Base-by-base conservation (phyloP, 1,284 basidiomycete genomes). In the Cerioporus squamosus region DNA sequence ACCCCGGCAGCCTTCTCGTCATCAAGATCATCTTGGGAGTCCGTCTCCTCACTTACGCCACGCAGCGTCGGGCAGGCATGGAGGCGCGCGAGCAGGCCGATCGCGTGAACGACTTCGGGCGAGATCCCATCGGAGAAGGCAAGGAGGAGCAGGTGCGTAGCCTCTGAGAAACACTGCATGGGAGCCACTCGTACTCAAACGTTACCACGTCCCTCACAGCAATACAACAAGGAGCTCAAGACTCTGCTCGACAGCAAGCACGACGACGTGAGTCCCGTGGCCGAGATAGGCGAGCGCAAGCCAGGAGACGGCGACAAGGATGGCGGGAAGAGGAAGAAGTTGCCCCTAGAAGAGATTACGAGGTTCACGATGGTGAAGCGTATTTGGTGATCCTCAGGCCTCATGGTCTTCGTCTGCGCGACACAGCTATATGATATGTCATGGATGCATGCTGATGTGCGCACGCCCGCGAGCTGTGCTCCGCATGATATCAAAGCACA, bases 361-460 rank as follows among this genome's bases (percentile, higher is more conserved):
- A 76, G 94, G 57, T 97, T 91, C 79, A 95, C 94, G 22, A 97
- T 97, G 94, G 90, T 95, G 39, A 96, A 96, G 71, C 82, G 92
- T 44, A 95, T 96, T 52, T 95, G 93, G 93, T 95, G 63, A 70
- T 12, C 33, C 17, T 42, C n/a, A n/a, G n/a, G n/a, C n/a, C n/a
- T n/a, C 9, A n/a, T 18, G 12, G 8, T 15, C 12, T 36, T 36
- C 14, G 40, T 42, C n/a, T 18, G 40, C 40, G 40, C 18, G n/a
- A 9, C 4, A n/a, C 2, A 18, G 7, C 20, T 42, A 42, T 42
- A n/a, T 14, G n/a, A 36, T 36, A 3, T 3, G 3, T 36, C 10
- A 4, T 3, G 10, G 12, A 6, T 14, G 33, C 33, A 10, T 36
- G n/a, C 33, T 12, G 33, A 36, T 10, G 3, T 36, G 33, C 8